Conservation (phyloP, 352 stramenopile species). For the Pythium insidiosum region DNA sequence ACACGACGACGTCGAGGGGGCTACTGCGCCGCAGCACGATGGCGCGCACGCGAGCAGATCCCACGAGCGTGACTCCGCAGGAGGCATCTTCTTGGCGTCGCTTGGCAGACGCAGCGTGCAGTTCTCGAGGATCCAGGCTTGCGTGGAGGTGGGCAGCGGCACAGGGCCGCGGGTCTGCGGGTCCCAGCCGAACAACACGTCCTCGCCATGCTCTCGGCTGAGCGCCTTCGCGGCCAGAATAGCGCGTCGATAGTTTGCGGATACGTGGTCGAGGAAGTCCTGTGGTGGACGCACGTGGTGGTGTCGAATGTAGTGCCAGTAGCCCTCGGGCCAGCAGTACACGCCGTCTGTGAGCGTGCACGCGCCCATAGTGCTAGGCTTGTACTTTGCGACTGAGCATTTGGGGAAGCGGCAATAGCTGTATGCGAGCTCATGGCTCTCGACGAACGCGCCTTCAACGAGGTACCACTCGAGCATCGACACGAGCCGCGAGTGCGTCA, state of each 20-base stretch:
- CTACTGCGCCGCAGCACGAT: no score
- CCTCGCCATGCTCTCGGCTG: conserved; percentile 11
- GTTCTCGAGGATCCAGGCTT: conserved; percentile 55
- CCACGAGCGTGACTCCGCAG: no score
- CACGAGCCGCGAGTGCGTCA: conserved; percentile 12
- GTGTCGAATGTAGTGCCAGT: conserved; percentile 57
- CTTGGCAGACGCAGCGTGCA: no score
- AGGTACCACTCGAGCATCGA: conserved; percentile 52
- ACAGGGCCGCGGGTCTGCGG: conserved; percentile 16
- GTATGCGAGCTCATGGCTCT: conserved; percentile 77
- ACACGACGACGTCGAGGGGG: no score
- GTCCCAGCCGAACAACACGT: conserved; percentile 52
- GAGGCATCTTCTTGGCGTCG: no score
- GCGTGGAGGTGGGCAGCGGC: conserved; percentile 48
- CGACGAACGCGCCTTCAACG: conserved; percentile 40
- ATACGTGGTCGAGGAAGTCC: conserved; percentile 49
- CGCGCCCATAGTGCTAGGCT: conserved; percentile 51
- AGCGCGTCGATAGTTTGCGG: conserved; percentile 22
- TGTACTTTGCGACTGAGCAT: conserved; percentile 24
- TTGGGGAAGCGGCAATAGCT: conserved; percentile 65
- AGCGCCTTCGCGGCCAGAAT: conserved; percentile 18
- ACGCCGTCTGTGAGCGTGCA: conserved; percentile 70
- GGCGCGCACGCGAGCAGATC: no score
- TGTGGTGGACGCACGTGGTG: conserved; percentile 60
- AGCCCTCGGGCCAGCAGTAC: conserved; percentile 75